Conservation (phyloP, 306 rosid genomes). For the Argentina anserina region DNA sequence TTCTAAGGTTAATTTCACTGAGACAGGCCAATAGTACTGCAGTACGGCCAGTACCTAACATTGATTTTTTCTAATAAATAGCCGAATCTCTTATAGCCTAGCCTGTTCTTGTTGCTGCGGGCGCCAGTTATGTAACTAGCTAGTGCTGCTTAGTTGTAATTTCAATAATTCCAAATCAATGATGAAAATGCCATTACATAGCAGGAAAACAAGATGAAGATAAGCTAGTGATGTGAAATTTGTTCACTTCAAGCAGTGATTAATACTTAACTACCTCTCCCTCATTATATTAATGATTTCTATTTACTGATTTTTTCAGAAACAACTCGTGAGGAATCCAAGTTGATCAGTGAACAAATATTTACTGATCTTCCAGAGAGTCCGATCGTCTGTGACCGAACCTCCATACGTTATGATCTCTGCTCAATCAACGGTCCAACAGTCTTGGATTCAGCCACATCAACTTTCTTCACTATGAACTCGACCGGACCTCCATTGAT, state of each 20-base stretch:
- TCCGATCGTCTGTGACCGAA: slow-evolving; percentile 35
- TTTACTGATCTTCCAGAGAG: neutral
- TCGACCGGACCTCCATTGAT: neutral
- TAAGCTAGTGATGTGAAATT: neutral
- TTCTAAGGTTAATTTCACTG: neutral
- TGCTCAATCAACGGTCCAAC: slow-evolving; percentile 37
- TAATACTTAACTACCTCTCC: neutral
- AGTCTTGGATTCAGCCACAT: slow-evolving; percentile 27
- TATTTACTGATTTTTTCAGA: too few species aligned
- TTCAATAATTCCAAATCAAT: neutral
- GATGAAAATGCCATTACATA: neutral
- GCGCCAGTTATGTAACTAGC: neutral
- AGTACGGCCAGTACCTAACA: neutral
- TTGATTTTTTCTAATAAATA: neutral
- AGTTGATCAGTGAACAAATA: neutral
- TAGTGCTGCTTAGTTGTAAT: neutral
- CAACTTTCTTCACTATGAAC: slow-evolving; percentile 28
- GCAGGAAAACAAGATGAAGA: neutral
- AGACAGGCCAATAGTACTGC: neutral
- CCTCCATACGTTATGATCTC: slow-evolving; percentile 26
- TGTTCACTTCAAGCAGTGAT: neutral
- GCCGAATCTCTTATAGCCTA: neutral
- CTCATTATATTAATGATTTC: too few species aligned
- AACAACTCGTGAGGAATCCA: neutral
- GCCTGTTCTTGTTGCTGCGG: neutral